Evolutionary conservation across 345 rosid species (phyloP), one percentile per base, ranked within the genome.

Genomic region (Cardiospermum halicacabum): DNA sequence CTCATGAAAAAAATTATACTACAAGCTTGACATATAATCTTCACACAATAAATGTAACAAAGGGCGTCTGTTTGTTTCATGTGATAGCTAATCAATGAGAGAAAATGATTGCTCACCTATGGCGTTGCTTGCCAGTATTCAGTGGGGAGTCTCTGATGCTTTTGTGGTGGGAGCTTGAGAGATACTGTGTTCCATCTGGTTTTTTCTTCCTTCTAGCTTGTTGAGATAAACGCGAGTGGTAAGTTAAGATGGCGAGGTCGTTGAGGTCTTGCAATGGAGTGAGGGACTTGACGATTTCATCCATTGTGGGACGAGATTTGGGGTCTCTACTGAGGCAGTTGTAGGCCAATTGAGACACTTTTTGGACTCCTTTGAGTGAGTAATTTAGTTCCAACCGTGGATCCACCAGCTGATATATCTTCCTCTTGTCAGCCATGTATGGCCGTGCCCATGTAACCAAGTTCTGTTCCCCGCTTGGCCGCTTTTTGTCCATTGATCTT

Each of bases 401-500:
- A 77, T 91, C 99, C 10, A 87, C 89, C 37, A 91, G 71, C 31
- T 85, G 77, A 78, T 82, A 87, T 50, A 89, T 68, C 76, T 88
- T 85, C 78, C 97, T 72, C 78, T 82, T 91, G 80, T 94, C 95
- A 16, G 84, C 78, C 43, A 94, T 75, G 75, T 88, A 84, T 8
- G 96, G 91, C 47, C 89, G 81, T 21, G 98, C 97, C 98, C 98
- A 90, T 27, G 85, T 72, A 51, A 93, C 97, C 3, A 93, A 92
- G 74, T 90, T 93, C 54, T 89, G 83, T 68, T 90, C 97, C 49
- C 92, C 94, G 0, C 84, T 86, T 1, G 97, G 97, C 3, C 96
- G 87, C 60, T 86, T 93, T 79, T 88, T 93, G 77, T 90, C 98
- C 87, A 93, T 81, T n/a, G 98, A 89, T 81, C 97, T 85, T 72